Evolutionary conservation across 148 eudicot genomes (phyloP), one percentile per base, ranked within the genome.

Genomic region (Heliosperma pusillum): DNA sequence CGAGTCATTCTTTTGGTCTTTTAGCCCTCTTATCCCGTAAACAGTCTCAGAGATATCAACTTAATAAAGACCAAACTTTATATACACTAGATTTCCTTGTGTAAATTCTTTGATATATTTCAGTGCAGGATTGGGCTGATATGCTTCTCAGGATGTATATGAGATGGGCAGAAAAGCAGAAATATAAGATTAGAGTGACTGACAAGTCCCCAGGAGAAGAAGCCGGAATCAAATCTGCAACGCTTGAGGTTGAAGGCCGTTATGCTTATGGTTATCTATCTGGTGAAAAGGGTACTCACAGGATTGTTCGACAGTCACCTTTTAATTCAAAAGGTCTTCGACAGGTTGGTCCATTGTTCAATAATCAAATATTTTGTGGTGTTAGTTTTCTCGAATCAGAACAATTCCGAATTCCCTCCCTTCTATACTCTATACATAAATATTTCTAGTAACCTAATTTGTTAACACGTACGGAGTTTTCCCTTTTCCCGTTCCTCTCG

Each of bases 111-210:
- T 87, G 90, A 86, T 90, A 83, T 79, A 82, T 70, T 88, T 80
- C 92, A 95, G 99, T 92, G 97, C 97, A 95, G 97, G 99, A 95
- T 83, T 95, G 99, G 97, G 98, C 98, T 83, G 99, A 95, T 69
- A 95, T 95, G 97, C 92, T 95, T 82, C 90, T 95, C 77, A 92
- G 97, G 84, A 95, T 95, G 99, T 95, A 92, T 63, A 78, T 89
- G 62, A 92, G 99, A 88, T 95, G 99, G 99, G 99, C 93, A 73
- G 99, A 95, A 74, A 92, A 90, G 75, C 99, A 92, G 79, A 82
- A 85, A 44, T 92, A 92, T 78, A 95, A 92, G 83, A 86, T 89
- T 55, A 89, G 80, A 88, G 94, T 95, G 78, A 91, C 89, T 68
- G 99, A 95, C 74, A 95, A 82, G 83, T 95, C 99, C 36, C 29